A percentile compares a stretch with the other conserved stretches of the same genome.
Conservation (phyloP, 2,329 filamentous ascomycete genomes). For the Fusarium tricinctum region DNA sequence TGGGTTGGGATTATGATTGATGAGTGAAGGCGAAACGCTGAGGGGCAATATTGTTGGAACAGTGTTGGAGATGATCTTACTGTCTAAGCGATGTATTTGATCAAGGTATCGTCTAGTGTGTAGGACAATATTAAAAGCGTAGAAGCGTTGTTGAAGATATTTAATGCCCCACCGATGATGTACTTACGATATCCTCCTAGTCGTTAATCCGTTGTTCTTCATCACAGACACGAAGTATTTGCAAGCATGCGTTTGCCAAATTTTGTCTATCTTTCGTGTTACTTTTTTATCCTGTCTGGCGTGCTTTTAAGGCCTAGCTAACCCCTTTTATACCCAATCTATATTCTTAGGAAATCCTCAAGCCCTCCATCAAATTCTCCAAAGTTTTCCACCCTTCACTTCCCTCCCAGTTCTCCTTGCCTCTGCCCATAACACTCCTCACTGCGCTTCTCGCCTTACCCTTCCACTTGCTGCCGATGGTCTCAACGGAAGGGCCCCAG, state of each 20-base stretch:
- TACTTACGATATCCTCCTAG: background rate
- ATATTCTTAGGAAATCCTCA: constrained; percentile 58
- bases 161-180: background rate
- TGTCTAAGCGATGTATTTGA: constrained; percentile 14
- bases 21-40: background rate
- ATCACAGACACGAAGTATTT: background rate
- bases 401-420: constrained; percentile 85
- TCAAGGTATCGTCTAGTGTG: constrained; percentile 28
- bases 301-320: constrained; percentile 14
- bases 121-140: constrained; percentile 21
- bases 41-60: constrained; percentile 8
- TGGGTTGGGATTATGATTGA: constrained; percentile 13
- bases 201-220: background rate
- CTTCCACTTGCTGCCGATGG: constrained; percentile 85
- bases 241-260: background rate
- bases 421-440: constrained; percentile 85
- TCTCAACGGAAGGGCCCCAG: constrained; percentile 74
- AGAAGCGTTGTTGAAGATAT: constrained; percentile 3
- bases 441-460: constrained; percentile 90
- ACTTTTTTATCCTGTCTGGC: constrained; percentile 20
- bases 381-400: constrained; percentile 76
- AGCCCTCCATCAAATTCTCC: constrained; percentile 67
- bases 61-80: constrained; percentile 12
- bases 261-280: constrained; percentile 6
- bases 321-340: background rate